Base-by-base conservation (phyloP, 73 alveolate genomes). In the Loxodes magnus region DNA sequence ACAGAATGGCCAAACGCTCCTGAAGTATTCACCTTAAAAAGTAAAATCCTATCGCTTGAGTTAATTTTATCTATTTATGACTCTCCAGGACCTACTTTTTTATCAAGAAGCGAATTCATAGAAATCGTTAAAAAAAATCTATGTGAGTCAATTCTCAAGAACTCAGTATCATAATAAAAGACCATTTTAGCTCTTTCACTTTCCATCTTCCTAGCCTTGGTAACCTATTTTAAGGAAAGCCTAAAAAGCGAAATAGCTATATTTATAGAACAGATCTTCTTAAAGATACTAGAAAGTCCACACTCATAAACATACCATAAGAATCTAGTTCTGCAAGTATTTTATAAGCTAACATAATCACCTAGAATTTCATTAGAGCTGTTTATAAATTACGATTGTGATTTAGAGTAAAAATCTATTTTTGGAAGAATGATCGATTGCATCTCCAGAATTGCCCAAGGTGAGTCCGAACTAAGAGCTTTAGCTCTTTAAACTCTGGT, bases 311-410 rank as follows among this genome's bases (percentile, higher is more conserved):
- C 48, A 59, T 66, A 59, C 44, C 82, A 82, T 51, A 74, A 86
- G 46, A 69, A 81, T 52, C 58, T 67, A 28, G 84, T 86, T 27
- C 74, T 77, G 55, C 67, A 71, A 35, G 84, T 82, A 34, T 80
- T 55, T 51, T 82, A 50, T 48, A 82, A 77, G 53, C 52, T 82
- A 27, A 72, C 72, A 48, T 56, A 77, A 38, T 73, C 39, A 64
- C 77, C 92, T 14, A 71, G 69, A 26, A 59, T 61, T 31, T 38
- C 71, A 49, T 51, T 87, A 17, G 98, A 90, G 56, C 69, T 90
- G 12, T 87, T 87, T 75, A 82, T 84, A 22, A 90, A 90, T 74
- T 89, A 81, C 15, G 23, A 49, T 16, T 82, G 90, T 43, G 88
- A 72, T 44, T 58, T 62, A 22, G 75, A 66, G 39, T 77, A 80